Evolutionary conservation across 2,329 filamentous ascomycete genomes (phyloP), one percentile per base, ranked within the genome.

Genomic region (Scopulariopsis brevicaulis): DNA sequence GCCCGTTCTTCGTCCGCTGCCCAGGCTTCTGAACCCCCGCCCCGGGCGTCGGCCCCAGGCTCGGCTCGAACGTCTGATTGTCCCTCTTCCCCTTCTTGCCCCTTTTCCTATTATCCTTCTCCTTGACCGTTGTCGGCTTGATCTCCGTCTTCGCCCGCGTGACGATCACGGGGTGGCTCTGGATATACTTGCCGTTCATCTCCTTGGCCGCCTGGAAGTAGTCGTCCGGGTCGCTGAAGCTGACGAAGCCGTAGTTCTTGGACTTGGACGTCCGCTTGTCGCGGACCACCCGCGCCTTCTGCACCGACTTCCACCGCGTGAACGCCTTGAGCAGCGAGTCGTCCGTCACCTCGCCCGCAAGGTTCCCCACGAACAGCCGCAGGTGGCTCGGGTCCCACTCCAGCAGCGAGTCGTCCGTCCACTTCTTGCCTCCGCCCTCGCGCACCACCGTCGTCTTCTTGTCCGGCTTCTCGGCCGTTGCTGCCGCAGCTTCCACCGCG

Each of bases 181-280:
- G 93, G 68, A 99, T 97, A 73, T 99, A 99, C 75, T 99, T 97
- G 65, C 92, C 92, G 67, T 96, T 89, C 94, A 97, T 97, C 75
- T 97, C 93, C 74, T 94, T 91, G 66, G 91, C 93, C 1, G 94
- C 93, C 66, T 90, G 84, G 77, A 99, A 97, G 70, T 95, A 97
- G 67, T 96, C 92, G 70, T 99, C 94, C 34, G 91, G 89, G 68
- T 96, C 89, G 65, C 86, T 87, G 74, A 99, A 97, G 71, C 90
- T 94, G 58, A 99, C 92, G 68, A 99, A 99, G 2, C 94, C 94
- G 69, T 90, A 99, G 0, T 93, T 94, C 70, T 94, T 96, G 67
- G 89, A 95, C 75, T 99, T 99, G 58, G 89, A 94, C 1, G 93
- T 96, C 60, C 91, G 85, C 77, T 96, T 97, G 74, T 99, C 94